Base-by-base conservation (phyloP, 345 rosid species). In the Geranium brycei region DNA sequence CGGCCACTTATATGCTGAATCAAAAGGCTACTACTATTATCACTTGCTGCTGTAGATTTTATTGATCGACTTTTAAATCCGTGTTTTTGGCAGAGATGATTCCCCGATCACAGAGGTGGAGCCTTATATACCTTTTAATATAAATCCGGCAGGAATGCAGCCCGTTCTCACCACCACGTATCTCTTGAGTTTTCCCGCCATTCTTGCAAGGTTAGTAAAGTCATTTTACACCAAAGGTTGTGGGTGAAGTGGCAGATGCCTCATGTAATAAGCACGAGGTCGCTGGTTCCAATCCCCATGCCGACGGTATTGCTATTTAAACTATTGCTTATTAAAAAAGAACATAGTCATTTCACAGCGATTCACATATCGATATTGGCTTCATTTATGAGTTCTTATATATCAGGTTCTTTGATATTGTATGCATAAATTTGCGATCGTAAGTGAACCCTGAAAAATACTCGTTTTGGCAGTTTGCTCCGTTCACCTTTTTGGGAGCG, bases 101-200 rank as follows among this genome's bases (percentile, higher is more conserved):
- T 89, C 96, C 60, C 96, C 89, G 17, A 72, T 92, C 51, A 89
- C 95, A 1, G 98, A 89, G 74, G 96, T 92, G 70, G 95, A 92
- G 74, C 98, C 95, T 15, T 87, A 92, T 71, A 87, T 92, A 60
- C 96, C 96, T 57, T 92, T 92, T 61, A 92, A 89, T 60, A 92
- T 92, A 60, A 92, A 92, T 74, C 98, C 96, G 68, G 81, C 96
- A 11, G 98, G 98, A 77, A 92, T 89, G 98, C 98, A 89, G 74
- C 96, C 96, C 69, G 82, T 92, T 72, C 95, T 92, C 65, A 87
- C 96, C 53, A 83, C 95, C 47, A 78, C 96, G 19, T 92, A 89
- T 76, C 87, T 92, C 68, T 77, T 92, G 69, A 92, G 91, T 67
- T 78, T 86, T 69, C 98, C 98, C 59, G 86, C 93, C 72, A 92